These are phyloP conservation scores for Chrysophaeum taylorii DNA, from an alignment of 352 stramenopile species.

Conservation along the genomic window DNA sequence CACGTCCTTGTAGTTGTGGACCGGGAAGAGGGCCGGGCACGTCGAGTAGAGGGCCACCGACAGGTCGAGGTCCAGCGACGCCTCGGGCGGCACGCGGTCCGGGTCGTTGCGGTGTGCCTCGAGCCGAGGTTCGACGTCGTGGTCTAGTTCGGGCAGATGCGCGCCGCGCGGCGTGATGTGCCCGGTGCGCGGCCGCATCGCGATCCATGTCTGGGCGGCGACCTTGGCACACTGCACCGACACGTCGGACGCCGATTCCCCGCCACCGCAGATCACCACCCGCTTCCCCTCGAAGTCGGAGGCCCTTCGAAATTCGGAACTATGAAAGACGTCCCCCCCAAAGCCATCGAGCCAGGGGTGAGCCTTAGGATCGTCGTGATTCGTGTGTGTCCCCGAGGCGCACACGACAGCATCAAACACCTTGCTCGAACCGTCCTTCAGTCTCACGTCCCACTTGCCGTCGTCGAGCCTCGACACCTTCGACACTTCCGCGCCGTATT, in stretches of 20 bases:
- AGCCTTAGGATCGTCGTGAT: neutral
- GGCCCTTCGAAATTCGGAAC: too few relatives aligned
- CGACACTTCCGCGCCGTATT: neutral
- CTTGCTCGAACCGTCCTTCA: neutral
- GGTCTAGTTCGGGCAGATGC: neutral
- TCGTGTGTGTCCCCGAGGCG: neutral
- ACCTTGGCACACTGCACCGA: neutral
- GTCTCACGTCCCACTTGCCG: neutral
- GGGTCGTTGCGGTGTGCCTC: neutral
- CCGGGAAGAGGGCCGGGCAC: neutral
- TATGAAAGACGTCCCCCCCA: neutral
- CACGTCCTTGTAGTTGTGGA: neutral
- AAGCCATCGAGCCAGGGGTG: neutral
- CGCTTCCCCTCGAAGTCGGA: too few relatives aligned
- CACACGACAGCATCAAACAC: neutral
- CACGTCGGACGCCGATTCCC: neutral
- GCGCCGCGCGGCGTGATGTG: neutral
- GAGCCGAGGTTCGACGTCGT: neutral
- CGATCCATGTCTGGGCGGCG: neutral
- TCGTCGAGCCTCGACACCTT: neutral
- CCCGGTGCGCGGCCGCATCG: neutral
- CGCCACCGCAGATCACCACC: too few relatives aligned
- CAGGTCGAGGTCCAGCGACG: neutral
- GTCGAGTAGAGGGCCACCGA: neutral
- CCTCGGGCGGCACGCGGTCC: neutral